Base-by-base conservation (phyloP, 305 asterid species). In the Solanum hybrid region DNA sequence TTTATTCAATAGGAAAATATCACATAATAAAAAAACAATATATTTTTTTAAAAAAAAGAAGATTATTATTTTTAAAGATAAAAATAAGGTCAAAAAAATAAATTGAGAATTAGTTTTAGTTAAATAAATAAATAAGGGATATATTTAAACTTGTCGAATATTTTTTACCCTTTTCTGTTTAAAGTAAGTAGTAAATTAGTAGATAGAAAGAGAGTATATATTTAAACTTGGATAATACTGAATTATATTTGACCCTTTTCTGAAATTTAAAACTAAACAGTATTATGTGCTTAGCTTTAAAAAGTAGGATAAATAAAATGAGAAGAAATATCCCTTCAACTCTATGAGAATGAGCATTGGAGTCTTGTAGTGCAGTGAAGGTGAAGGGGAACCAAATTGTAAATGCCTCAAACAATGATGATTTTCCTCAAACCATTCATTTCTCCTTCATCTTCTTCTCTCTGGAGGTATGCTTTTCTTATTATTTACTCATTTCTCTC, bases 391-490 rank as follows among this genome's bases (percentile, higher is more conserved):
- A 56, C 69, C 24, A 56, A 56, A 56, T 56, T 56, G 71, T 60
- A 60, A 81, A 94, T 96, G 98, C 93, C 95, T 78, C 95, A 95
- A 88, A 91, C 95, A 51, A 51, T 84, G 79, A 85, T 88, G 75
- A 92, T 96, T 95, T 92, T 93, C 90, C 90, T 92, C 77, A 96
- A 96, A 88, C 96, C 98, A 87, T 94, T 95, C 93, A 89, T 93
- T 85, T 94, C 95, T 66, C 91, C 94, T 89, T 96, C 97, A 26
- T 91, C 96, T 91, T 91, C 97, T 92, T 91, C 95, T 86, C 38
- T 87, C 10, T 92, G 91, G 94, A 95, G 98, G 99, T 95, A 11
- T 72, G 36, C 3, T 89, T 11, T 26, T 42, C 69, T 42, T 42
- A n/a, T 42, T 81, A 40, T 40, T 42, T 42, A 80, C 34, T 38